Evolutionary conservation across 2,329 filamentous ascomycete species (phyloP).

Genomic region (Stemphylium lycopersici): DNA sequence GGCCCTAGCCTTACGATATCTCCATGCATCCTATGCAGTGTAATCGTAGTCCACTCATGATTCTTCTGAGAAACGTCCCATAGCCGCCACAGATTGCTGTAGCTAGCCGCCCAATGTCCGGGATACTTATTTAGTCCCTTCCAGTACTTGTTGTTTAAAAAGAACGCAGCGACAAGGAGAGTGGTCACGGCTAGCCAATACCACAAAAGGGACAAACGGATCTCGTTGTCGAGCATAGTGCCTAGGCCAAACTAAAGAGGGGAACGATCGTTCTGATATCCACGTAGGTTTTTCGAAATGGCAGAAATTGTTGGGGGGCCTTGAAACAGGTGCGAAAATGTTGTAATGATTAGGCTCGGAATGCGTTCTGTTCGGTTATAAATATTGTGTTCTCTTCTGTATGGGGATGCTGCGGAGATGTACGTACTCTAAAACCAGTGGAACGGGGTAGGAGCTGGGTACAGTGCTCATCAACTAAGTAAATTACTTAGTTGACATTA

Average conservation of each 20-base stretch:
- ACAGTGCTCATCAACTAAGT: too few species aligned
- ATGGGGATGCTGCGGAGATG: too few species aligned
- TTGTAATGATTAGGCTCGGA: too few species aligned
- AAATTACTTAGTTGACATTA: too few species aligned
- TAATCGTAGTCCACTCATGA: slow-evolving; percentile 71
- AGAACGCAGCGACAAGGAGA: slow-evolving; percentile 41
- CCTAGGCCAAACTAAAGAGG: slow-evolving; percentile 9
- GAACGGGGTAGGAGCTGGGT: too few species aligned
- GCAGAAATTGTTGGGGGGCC: too few species aligned
- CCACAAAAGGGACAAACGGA: slow-evolving; percentile 38
- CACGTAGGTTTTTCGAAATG: too few species aligned
- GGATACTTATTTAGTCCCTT: slow-evolving; percentile 72
- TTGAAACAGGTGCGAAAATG: too few species aligned
- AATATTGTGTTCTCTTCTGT: too few species aligned
- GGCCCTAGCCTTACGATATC: slow-evolving; percentile 77
- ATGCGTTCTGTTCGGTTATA: too few species aligned
- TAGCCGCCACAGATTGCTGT: slow-evolving; percentile 77
- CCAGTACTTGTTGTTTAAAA: slow-evolving; percentile 55
- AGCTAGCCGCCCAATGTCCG: slow-evolving; percentile 70
- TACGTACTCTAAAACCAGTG: too few species aligned
- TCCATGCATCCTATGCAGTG: slow-evolving; percentile 72
- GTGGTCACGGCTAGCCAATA: slow-evolving; percentile 51
- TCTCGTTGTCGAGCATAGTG: slow-evolving; percentile 46
- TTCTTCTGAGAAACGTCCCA: slow-evolving; percentile 69
- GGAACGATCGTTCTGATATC: too few species aligned